phyloP scores from a whole-genome alignment of 1,284 basidiomycete species.

The Apiotrichum sp. region DNA sequence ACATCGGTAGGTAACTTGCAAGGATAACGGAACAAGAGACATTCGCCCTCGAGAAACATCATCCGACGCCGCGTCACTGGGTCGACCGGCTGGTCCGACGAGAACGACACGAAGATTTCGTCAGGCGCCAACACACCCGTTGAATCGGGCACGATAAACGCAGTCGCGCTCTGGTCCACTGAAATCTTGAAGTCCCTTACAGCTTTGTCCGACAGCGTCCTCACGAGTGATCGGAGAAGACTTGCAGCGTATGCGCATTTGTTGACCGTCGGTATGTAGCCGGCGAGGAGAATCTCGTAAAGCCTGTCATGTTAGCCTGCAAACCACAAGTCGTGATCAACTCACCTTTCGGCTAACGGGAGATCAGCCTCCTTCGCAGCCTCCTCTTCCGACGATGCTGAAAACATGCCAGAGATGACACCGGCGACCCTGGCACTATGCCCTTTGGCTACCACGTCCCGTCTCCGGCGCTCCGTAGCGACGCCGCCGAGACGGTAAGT shows the following conservation, averaged over 20 bases:
- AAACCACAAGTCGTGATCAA: background rate
- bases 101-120: constrained; percentile 32
- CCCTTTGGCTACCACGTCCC: constrained; percentile 12
- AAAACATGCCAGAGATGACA: constrained; percentile 1
- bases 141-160: constrained; percentile 39
- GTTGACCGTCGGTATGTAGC: constrained; percentile 17
- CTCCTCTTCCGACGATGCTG: background rate
- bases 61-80: constrained; percentile 18
- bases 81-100: constrained; percentile 18
- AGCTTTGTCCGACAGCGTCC: constrained; percentile 13
- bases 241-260: constrained; percentile 11
- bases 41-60: constrained; percentile 23
- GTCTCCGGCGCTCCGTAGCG: constrained; percentile 23
- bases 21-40: constrained; percentile 30
- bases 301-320: constrained; percentile 2
- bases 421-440: constrained; percentile 25
- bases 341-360: constrained; percentile 27
- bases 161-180: constrained; percentile 26
- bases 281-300: constrained; percentile 11
- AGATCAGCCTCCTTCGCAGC: background rate
- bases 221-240: constrained; percentile 27
- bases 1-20: constrained; percentile 41
- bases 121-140: constrained; percentile 26
- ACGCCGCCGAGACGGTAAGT: constrained; percentile 29
- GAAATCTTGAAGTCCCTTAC: constrained; percentile 26